Conservation (phyloP, 73 alveolate species). For the Paramecium tetraurelia region DNA sequence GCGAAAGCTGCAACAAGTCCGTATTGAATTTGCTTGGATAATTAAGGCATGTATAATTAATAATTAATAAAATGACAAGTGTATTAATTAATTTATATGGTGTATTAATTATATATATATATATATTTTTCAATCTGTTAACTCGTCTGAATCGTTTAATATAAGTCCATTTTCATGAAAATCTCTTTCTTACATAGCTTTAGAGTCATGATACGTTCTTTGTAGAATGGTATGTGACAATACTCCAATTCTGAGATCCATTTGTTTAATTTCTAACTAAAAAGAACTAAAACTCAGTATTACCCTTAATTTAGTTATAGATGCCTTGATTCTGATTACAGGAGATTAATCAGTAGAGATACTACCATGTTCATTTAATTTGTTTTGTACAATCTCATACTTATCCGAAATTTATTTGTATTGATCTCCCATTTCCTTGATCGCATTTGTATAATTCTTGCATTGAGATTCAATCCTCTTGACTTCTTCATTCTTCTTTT, state of each 20-base stretch:
- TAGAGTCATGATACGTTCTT: background rate
- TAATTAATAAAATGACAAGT: conserved; percentile 21
- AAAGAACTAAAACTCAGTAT: background rate
- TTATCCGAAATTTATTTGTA: conserved; percentile 32
- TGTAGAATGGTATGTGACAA: background rate
- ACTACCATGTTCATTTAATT: conserved; percentile 42
- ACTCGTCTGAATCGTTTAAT: background rate
- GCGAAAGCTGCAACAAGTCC: conserved; percentile 36
- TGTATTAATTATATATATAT: background rate
- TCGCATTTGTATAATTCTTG: conserved; percentile 26
- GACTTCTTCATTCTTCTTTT: conserved; percentile 37
- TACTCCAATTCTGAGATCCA: conserved; percentile 56
- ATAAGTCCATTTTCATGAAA: conserved; percentile 26
- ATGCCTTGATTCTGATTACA: conserved; percentile 51
- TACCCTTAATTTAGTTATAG: conserved; percentile 43
- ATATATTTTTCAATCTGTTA: background rate
- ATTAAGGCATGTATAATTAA: background rate
- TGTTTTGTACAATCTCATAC: conserved; percentile 25
- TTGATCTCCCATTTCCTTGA: conserved; percentile 36
- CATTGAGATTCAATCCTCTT: conserved; percentile 3
- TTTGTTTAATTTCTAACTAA: conserved; percentile 53
- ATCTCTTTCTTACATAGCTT: background rate
- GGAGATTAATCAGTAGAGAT: conserved; percentile 53
- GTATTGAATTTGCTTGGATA: conserved; percentile 22
- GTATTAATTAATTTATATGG: background rate